Evolutionary conservation across 495 filamentous ascomycete genomes (phyloP).

Genomic region (Mycothermus thermophilus): DNA sequence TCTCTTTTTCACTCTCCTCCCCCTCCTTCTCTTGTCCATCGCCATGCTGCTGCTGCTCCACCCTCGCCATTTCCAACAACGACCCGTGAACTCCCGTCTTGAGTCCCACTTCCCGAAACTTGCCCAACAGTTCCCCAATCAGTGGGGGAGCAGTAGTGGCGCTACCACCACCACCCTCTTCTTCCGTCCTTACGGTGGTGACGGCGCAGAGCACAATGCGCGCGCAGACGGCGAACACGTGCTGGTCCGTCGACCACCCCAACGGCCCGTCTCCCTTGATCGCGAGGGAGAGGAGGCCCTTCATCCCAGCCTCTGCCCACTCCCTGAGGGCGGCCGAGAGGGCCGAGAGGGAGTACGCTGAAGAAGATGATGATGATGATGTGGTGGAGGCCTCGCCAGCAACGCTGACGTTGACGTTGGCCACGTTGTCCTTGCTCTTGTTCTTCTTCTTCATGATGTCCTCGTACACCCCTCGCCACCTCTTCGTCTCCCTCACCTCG

Average conservation of each 20-base stretch:
- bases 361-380: too few species aligned
- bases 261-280: constrained; percentile 45
- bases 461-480: constrained; percentile 45
- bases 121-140: constrained; percentile 14
- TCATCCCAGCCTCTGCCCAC: constrained; percentile 49
- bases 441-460: constrained; percentile 10
- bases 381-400: too few species aligned
- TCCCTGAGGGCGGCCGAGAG: constrained; percentile 8
- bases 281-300: constrained; percentile 28
- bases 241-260: constrained; percentile 60
- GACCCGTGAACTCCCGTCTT: constrained; percentile 19
- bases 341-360: not conserved
- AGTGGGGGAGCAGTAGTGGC: not conserved
- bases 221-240: constrained; percentile 54
- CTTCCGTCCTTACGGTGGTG: constrained; percentile 8
- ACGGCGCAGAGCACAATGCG: constrained; percentile 40
- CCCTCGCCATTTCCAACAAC: constrained; percentile 18
- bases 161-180: not conserved
- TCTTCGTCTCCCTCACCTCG: constrained; percentile 50
- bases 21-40: too few species aligned
- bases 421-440: too few species aligned
- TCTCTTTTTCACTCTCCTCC: too few species aligned
- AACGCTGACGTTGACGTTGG: too few species aligned
- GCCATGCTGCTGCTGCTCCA: too few species aligned
- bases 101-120: constrained; percentile 15